phyloP scores from a whole-genome alignment of 441 rosid genomes.

The Codiaeum variegatum region DNA sequence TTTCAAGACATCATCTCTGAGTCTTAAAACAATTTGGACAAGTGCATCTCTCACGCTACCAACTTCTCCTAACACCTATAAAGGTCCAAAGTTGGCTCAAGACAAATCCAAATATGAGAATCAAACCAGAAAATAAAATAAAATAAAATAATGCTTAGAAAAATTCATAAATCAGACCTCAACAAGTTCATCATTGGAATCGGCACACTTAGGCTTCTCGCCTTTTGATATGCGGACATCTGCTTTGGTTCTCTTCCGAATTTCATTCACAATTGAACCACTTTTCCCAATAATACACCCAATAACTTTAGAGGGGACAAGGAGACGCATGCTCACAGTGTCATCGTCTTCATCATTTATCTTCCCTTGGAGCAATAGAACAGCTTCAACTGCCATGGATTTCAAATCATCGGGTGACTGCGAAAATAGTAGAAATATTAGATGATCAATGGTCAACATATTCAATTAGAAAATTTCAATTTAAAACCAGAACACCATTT shows the following conservation, averaged over 20 bases:
- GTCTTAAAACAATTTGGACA: conserved; percentile 82
- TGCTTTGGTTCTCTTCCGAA: conserved; percentile 73
- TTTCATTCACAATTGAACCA: conserved; percentile 88
- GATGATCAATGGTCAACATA: background rate
- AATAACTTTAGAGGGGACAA: conserved; percentile 80
- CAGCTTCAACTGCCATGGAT: conserved; percentile 95
- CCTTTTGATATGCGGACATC: conserved; percentile 79
- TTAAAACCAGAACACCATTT: background rate
- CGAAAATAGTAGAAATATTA: conserved; percentile 14
- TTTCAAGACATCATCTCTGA: conserved; percentile 79
- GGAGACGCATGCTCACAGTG: conserved; percentile 54
- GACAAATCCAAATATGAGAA: background rate
- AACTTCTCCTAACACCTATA: conserved; percentile 73
- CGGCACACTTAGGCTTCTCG: conserved; percentile 64
- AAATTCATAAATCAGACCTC: conserved; percentile 49
- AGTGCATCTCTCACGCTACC: conserved; percentile 81
- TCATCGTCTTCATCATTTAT: conserved; percentile 78
- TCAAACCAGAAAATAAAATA: background rate
- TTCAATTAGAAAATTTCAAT: background rate
- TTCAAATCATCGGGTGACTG: conserved; percentile 88
- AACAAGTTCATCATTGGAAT: conserved; percentile 71
- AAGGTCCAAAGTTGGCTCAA: conserved; percentile 10
- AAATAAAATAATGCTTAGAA: background rate
- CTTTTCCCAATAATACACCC: conserved; percentile 94
- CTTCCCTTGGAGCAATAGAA: conserved; percentile 78